These are phyloP conservation scores for Rubus parviflorus DNA, from an alignment of 306 rosid genomes.

Conservation along the genomic window DNA sequence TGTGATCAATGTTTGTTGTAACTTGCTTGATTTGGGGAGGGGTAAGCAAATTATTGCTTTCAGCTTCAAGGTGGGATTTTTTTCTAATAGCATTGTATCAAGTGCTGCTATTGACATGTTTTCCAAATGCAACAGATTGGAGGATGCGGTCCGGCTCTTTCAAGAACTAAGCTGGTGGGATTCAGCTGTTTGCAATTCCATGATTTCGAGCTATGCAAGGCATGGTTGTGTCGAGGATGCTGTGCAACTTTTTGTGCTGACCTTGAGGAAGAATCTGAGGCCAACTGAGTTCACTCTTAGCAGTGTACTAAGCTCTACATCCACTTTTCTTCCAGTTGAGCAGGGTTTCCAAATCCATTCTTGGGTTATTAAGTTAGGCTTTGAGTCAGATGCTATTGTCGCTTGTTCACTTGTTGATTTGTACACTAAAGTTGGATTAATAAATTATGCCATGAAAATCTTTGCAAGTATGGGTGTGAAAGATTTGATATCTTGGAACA, in stretches of 20 bases:
- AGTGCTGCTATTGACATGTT: constrained; percentile 82
- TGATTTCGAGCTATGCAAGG: constrained; percentile 73
- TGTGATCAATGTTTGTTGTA: constrained; percentile 61
- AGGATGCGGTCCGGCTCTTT: constrained; percentile 59
- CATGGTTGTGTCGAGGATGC: constrained; percentile 55
- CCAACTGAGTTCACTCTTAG: constrained; percentile 71
- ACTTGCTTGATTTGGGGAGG: constrained; percentile 59
- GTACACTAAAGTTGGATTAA: constrained; percentile 67
- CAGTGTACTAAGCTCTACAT: constrained; percentile 58
- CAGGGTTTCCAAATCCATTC: constrained; percentile 68
- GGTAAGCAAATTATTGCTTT: constrained; percentile 76
- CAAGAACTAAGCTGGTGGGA: constrained; percentile 56
- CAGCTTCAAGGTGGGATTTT: constrained; percentile 72
- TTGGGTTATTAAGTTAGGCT: constrained; percentile 62
- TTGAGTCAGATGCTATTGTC: constrained; percentile 61
- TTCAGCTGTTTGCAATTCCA: constrained; percentile 62
- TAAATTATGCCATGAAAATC: constrained; percentile 52
- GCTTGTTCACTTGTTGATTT: constrained; percentile 66
- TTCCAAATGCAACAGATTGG: constrained; percentile 87
- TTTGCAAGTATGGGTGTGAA: constrained; percentile 44
- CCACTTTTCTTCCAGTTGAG: constrained; percentile 50
- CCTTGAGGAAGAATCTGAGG: constrained; percentile 63
- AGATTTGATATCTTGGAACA: constrained; percentile 85
- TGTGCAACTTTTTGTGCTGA: constrained; percentile 48
- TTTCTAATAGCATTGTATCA: constrained; percentile 65